Conservation (phyloP, 305 asterid genomes). For the Fraxinus velutina region DNA sequence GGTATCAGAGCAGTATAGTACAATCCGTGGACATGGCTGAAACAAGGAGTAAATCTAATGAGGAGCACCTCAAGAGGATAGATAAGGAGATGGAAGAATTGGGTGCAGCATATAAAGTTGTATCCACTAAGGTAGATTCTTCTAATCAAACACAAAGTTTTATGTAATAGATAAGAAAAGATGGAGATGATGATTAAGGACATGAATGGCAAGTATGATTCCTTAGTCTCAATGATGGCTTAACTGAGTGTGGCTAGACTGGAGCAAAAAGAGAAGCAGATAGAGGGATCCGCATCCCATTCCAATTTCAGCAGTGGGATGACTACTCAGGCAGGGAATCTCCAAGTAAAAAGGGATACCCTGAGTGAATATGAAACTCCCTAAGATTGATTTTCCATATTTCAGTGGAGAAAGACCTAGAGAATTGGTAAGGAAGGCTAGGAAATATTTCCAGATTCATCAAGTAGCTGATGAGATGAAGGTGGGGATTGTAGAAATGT, state of each 20-base stretch:
- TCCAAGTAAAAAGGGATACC: background rate
- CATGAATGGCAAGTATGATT: background rate
- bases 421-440: background rate
- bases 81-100: no score
- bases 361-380: background rate
- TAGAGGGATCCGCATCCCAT: background rate
- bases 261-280: background rate
- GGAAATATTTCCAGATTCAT: background rate
- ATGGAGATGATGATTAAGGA: background rate
- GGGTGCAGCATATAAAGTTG: background rate
- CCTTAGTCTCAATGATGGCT: background rate
- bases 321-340: background rate
- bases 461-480: background rate
- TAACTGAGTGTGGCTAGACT: background rate
- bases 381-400: background rate
- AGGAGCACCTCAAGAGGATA: background rate
- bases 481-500: background rate
- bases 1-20: no score
- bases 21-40: no score
- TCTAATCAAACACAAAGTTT: background rate
- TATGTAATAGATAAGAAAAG: background rate
- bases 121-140: background rate
- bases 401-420: background rate
- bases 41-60: no score
- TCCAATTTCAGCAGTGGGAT: background rate